phyloP scores from a whole-genome alignment of 1,284 basidiomycete genomes.

The Calocybe gambosa region DNA sequence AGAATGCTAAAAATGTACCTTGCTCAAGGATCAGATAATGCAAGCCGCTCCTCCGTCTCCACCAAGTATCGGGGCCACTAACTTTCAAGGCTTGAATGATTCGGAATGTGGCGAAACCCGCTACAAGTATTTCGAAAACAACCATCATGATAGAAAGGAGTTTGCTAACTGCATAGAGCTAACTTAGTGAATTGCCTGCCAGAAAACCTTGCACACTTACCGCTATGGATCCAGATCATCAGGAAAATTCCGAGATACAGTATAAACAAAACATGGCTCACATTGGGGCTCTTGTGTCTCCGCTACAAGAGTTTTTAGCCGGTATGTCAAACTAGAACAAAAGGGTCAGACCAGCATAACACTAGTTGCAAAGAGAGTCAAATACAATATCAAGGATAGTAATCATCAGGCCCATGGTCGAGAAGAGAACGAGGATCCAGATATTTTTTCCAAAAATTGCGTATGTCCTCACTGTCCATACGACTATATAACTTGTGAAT shows the following conservation, averaged over 20 bases:
- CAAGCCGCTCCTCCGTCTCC: slow-evolving; percentile 20
- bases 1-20: slow-evolving; percentile 16
- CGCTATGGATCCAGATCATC: slow-evolving; percentile 2
- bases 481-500: slow-evolving; percentile 20
- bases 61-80: slow-evolving; percentile 18
- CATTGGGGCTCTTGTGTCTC: too few relatives aligned
- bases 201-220: background rate
- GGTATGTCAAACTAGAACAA: too few relatives aligned
- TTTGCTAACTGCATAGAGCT: slow-evolving; percentile 16
- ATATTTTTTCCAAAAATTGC: slow-evolving; percentile 25
- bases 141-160: slow-evolving; percentile 25
- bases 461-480: slow-evolving; percentile 27
- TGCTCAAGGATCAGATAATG: slow-evolving; percentile 25
- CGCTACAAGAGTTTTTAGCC: too few relatives aligned
- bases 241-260: too few relatives aligned
- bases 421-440: slow-evolving; percentile 21
- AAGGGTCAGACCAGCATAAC: too few relatives aligned
- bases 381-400: slow-evolving; percentile 26
- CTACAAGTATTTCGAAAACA: slow-evolving; percentile 23
- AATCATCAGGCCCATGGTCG: slow-evolving; percentile 20
- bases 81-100: slow-evolving; percentile 23
- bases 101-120: slow-evolving; percentile 23
- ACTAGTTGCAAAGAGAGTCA: too few relatives aligned
- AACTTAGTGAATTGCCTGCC: background rate
- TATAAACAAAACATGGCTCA: too few relatives aligned